Evolutionary conservation across 805 yeast species (phyloP), one percentile per base, ranked within the genome.

Genomic region (Kuraishia hungarica): DNA sequence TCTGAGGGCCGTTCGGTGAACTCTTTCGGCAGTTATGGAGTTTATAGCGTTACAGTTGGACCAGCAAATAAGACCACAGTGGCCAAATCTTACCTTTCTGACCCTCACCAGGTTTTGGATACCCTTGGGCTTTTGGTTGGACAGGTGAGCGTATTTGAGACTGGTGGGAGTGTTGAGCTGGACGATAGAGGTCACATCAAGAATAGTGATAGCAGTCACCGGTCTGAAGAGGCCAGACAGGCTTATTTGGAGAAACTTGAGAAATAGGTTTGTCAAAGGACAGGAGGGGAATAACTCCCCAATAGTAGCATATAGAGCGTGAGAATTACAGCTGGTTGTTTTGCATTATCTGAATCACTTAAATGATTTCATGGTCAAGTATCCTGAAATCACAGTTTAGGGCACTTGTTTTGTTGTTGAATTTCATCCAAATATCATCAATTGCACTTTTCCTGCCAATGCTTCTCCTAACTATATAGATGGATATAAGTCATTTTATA

Each of bases 41-140:
- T 91, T 52, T 87, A 83, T 66, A 92, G 97, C 0, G 91, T 89
- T 35, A 89, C 96, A 22, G 96, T 92, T 51, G 97, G 97, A 0
- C 96, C 97, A 2, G 93, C 97, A 0, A 83, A 90, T 10, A 91
- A 91, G 68, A 77, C 80, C 60, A 92, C 97, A 0, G 79, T 82
- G 24, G 97, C 97, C 0, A 85, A 87, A 48, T 84, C 96, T 22
- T 96, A 92, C 67, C 74, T 92, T 64, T 78, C 84, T 49, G 94
- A 90, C 65, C 96, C 97, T 4, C 72, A 78, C 39, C 93, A 88
- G 64, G 97, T 92, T 2, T 68, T 92, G 56, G 96, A 90, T 56
- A 87, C 96, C 0, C 71, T 92, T 61, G 96, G 96, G 2, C 74
- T 88, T 53, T 73, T 89, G 54, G 79, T 88, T 10, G 96, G 96